Percentiles rank a stretch among this genome's conserved stretches.
These are phyloP conservation scores for Sutorius eximius DNA, from an alignment of 1,284 basidiomycete genomes.

Conservation along the genomic window DNA sequence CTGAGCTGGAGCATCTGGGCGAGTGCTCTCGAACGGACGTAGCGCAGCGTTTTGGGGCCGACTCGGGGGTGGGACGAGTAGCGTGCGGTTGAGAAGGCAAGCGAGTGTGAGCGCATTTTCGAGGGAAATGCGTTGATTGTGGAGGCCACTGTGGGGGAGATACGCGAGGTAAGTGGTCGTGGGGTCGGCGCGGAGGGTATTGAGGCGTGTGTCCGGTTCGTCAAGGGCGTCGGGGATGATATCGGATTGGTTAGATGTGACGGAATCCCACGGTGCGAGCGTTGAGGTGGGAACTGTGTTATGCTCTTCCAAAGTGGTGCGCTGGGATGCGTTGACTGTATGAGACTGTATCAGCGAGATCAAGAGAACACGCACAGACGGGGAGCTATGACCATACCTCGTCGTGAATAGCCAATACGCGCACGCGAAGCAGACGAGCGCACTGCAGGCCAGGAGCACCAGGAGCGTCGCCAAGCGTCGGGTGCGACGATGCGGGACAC, in stretches of 20 bases:
- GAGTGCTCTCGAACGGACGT: slow-evolving; percentile 59
- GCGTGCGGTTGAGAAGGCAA: slow-evolving; percentile 66
- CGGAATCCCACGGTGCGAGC: background rate
- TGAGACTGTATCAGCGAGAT: slow-evolving; percentile 13
- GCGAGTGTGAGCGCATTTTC: slow-evolving; percentile 77
- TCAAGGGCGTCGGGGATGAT: slow-evolving; percentile 27
- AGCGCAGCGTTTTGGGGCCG: slow-evolving; percentile 59
- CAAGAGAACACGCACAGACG: slow-evolving; percentile 24
- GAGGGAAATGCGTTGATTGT: slow-evolving; percentile 82
- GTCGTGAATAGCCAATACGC: slow-evolving; percentile 65
- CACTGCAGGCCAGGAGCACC: slow-evolving; percentile 47
- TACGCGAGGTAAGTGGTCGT: slow-evolving; percentile 56
- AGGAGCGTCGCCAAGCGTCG: slow-evolving; percentile 42
- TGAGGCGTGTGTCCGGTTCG: slow-evolving; percentile 14
- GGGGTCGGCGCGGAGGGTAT: slow-evolving; percentile 15
- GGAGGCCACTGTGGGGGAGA: slow-evolving; percentile 77
- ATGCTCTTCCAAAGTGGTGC: slow-evolving; percentile 1
- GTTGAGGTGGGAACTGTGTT: background rate
- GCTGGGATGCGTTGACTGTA: slow-evolving; percentile 24
- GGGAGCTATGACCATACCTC: slow-evolving; percentile 48
- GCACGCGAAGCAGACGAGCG: slow-evolving; percentile 52
- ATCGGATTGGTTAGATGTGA: slow-evolving; percentile 7
- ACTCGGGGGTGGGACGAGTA: slow-evolving; percentile 74
- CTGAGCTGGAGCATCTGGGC: slow-evolving; percentile 47
- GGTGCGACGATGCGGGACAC: slow-evolving; percentile 25